Percentiles rank a stretch among this genome's conserved stretches.
These are phyloP conservation scores for Circinella minor DNA, from an alignment of 371 early-diverging fungal genomes.

Conservation along the genomic window DNA sequence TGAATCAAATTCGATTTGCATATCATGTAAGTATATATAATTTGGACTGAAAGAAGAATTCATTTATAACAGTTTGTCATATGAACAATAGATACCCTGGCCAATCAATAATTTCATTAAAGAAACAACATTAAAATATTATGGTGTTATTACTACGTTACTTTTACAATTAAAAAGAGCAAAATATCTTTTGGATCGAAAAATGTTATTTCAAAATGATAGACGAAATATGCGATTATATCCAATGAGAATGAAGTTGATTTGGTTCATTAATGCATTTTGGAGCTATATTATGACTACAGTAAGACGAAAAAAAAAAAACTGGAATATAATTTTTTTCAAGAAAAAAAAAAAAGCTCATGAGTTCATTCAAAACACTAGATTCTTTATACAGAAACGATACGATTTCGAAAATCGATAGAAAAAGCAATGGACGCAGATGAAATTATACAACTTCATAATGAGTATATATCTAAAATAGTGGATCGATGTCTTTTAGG, in stretches of 20 bases:
- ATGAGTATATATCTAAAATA: constrained; percentile 37
- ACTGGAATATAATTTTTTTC: no score
- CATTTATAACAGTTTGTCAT: background rate
- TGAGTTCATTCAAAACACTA: constrained; percentile 4
- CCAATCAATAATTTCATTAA: constrained; percentile 53
- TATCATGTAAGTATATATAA: constrained; percentile 30
- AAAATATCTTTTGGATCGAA: constrained; percentile 52
- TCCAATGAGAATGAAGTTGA: constrained; percentile 44
- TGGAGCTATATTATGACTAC: constrained; percentile 58
- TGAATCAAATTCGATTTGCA: constrained; percentile 38
- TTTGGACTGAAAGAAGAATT: background rate
- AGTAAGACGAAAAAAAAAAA: constrained; percentile 23
- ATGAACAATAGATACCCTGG: constrained; percentile 43
- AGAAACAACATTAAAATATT: constrained; percentile 25
- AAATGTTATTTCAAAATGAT: constrained; percentile 29
- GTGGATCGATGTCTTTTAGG: constrained; percentile 50
- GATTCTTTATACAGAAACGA: constrained; percentile 41
- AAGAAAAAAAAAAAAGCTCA: no score
- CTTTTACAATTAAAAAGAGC: constrained; percentile 49
- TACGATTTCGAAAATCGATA: constrained; percentile 10
- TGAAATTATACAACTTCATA: constrained; percentile 32
- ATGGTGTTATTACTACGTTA: constrained; percentile 38
- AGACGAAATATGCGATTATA: constrained; percentile 30
- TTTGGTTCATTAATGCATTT: constrained; percentile 57
- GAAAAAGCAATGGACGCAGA: constrained; percentile 16